phyloP scores from a whole-genome alignment of 192 early-diverging fungal species.

The Entomortierella beljakovae region DNA sequence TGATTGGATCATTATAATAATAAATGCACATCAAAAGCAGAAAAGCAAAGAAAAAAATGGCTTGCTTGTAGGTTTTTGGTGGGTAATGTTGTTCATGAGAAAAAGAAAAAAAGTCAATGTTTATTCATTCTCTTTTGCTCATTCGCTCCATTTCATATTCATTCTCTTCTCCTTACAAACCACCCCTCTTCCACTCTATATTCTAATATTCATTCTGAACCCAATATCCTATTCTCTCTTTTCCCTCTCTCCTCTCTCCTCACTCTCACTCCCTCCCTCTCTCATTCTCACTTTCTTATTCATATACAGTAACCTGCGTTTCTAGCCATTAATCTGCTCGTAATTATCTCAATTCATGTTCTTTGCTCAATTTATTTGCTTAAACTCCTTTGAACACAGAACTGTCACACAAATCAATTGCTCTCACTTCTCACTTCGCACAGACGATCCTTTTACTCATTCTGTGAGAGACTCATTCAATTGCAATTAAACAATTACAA shows the following conservation, averaged over 20 bases:
- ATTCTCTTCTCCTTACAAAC: background rate
- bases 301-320: too few relatives aligned
- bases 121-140: slow-evolving; percentile 3
- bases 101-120: background rate
- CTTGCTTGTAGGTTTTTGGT: too few relatives aligned
- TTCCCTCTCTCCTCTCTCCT: background rate
- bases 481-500: too few relatives aligned
- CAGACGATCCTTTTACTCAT: too few relatives aligned
- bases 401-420: too few relatives aligned
- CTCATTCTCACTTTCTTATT: background rate
- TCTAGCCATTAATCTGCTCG: too few relatives aligned
- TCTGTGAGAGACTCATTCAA: too few relatives aligned
- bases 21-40: background rate
- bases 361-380: too few relatives aligned
- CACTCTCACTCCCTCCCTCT: background rate
- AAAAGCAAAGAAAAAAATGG: background rate
- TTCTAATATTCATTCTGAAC: background rate
- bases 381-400: too few relatives aligned
- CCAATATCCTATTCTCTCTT: background rate
- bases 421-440: too few relatives aligned
- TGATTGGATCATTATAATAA: too few relatives aligned
- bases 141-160: background rate
- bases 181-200: background rate
- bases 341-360: too few relatives aligned
- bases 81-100: background rate